These are phyloP conservation scores for Papiliotrema laurentii DNA, from an alignment of 1,284 basidiomycete genomes.

Conservation along the genomic window DNA sequence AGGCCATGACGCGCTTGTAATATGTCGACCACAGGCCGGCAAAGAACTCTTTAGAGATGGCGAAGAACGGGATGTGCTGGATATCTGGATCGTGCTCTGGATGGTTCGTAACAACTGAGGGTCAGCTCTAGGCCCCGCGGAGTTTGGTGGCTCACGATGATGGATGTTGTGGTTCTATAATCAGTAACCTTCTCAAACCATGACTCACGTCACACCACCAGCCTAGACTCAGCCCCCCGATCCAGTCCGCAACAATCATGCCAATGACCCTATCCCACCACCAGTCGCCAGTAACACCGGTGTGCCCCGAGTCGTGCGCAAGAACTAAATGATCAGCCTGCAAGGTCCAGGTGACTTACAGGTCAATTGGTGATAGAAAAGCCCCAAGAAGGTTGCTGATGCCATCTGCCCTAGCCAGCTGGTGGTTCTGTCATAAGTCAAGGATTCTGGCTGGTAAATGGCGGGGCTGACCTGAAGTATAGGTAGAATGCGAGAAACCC, in stretches of 20 bases:
- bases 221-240: constrained; percentile 87
- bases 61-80: constrained; percentile 93
- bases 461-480: constrained; percentile 35
- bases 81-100: constrained; percentile 89
- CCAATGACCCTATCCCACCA: constrained; percentile 71
- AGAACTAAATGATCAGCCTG: constrained; percentile 53
- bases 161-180: constrained; percentile 92
- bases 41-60: constrained; percentile 84
- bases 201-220: constrained; percentile 93
- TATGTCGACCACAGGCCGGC: constrained; percentile 85
- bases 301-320: constrained; percentile 92
- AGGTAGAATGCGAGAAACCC: constrained; percentile 41
- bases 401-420: constrained; percentile 54
- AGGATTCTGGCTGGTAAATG: constrained; percentile 51
- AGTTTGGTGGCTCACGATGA: constrained; percentile 61
- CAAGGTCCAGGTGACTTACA: constrained; percentile 29
- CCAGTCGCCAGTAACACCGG: constrained; percentile 88
- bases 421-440: constrained; percentile 21
- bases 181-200: constrained; percentile 4
- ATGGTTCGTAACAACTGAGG: constrained; percentile 87
- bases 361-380: constrained; percentile 91
- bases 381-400: constrained; percentile 72
- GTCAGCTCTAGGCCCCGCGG: constrained; percentile 13
- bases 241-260: constrained; percentile 66
- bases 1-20: constrained; percentile 81